Conservation (phyloP, 371 early-diverging fungal species). For the Mortierella sp. region DNA sequence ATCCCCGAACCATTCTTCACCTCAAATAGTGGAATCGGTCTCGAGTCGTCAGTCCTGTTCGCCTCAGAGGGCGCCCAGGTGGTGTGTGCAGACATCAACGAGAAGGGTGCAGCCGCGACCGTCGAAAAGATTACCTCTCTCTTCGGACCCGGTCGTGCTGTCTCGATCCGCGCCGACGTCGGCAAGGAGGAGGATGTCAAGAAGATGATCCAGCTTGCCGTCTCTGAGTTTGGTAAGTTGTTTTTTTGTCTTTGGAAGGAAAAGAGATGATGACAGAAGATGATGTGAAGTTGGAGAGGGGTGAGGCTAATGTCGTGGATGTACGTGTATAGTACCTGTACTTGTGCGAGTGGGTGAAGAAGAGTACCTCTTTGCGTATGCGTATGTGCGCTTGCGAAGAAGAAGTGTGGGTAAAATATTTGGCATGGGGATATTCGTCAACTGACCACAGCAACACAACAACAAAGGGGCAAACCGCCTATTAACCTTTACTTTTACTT, state of each 20-base stretch:
- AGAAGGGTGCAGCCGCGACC: conserved; percentile 64
- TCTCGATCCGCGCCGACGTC: conserved; percentile 74
- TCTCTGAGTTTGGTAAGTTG: conserved; percentile 75
- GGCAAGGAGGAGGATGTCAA: conserved; percentile 82
- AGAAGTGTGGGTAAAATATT: conserved; percentile 8
- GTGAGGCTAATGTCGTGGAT: background rate
- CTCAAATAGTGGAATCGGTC: conserved; percentile 82
- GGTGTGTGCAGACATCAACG: conserved; percentile 85
- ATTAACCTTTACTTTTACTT: conserved; percentile 1
- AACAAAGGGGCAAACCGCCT: background rate
- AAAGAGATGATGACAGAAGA: background rate
- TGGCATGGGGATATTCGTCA: background rate
- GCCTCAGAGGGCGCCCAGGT: conserved; percentile 89
- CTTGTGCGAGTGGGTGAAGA: background rate
- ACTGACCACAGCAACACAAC: background rate
- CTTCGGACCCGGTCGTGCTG: conserved; percentile 59
- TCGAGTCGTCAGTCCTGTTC: conserved; percentile 81
- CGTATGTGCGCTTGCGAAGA: too few species aligned
- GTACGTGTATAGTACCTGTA: background rate
- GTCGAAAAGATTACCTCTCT: conserved; percentile 64
- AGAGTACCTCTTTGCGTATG: background rate
- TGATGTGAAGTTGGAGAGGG: background rate
- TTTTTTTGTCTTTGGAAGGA: background rate
- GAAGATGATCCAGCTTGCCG: conserved; percentile 77
- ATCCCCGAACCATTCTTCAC: background rate